A percentile compares a stretch with the other conserved stretches of the same genome.
phyloP scores from a whole-genome alignment of 1,284 basidiomycete species.

The Boletus semigastroideus region DNA sequence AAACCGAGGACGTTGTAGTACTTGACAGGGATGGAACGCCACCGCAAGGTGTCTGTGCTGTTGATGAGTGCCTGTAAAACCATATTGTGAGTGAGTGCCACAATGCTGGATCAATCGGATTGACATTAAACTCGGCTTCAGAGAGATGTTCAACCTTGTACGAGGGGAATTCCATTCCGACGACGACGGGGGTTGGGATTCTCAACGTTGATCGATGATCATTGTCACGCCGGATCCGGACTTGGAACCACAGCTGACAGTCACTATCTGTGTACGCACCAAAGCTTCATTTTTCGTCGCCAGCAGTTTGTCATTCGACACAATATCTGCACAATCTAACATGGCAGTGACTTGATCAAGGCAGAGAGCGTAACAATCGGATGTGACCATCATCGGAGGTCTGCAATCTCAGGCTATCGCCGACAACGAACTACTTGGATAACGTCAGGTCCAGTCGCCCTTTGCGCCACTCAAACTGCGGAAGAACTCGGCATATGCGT shows the following conservation, averaged over 20 bases:
- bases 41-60: not conserved
- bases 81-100: not conserved
- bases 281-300: too few relatives aligned
- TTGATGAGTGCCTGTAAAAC: conserved; percentile 14
- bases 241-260: too few relatives aligned
- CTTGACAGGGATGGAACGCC: conserved; percentile 6
- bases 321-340: too few relatives aligned
- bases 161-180: not conserved
- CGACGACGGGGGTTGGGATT: not conserved
- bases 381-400: too few relatives aligned
- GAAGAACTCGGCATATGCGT: conserved; percentile 97
- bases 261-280: too few relatives aligned
- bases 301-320: too few relatives aligned
- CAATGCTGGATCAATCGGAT: not conserved
- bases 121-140: conserved; percentile 20
- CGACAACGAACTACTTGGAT: too few relatives aligned
- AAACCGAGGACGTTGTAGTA: conserved; percentile 16
- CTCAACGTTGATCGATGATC: too few relatives aligned
- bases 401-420: too few relatives aligned
- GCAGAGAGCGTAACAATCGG: too few relatives aligned
- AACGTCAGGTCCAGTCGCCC: conserved; percentile 25
- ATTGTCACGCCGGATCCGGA: too few relatives aligned
- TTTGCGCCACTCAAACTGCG: conserved; percentile 64
- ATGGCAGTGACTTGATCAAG: too few relatives aligned
- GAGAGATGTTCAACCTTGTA: not conserved